phyloP scores from a whole-genome alignment of 176 grass and related monocot genomes.

The Bothriochloa decipiens region DNA sequence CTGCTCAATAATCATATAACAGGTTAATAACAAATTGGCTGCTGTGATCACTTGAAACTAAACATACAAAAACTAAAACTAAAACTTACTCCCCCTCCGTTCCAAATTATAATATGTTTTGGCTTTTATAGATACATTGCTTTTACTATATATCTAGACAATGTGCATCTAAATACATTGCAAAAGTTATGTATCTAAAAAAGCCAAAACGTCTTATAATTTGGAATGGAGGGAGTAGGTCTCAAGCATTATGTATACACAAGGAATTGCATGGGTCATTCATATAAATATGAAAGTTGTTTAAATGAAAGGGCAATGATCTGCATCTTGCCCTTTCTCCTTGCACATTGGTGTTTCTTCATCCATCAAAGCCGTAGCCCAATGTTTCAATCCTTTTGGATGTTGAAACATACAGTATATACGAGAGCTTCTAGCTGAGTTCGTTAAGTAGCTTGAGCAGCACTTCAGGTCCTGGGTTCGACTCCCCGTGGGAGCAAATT shows the following conservation, averaged over 20 bases:
- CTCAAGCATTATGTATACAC: slow-evolving; percentile 7
- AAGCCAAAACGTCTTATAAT: not conserved
- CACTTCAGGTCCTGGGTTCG: not conserved
- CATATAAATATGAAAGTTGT: slow-evolving; percentile 17
- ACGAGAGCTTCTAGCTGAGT: not conserved
- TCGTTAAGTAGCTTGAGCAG: not conserved
- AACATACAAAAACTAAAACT: not conserved
- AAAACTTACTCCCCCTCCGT: not conserved
- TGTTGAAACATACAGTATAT: not conserved
- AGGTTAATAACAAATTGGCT: not conserved
- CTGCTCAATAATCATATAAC: slow-evolving; percentile 45
- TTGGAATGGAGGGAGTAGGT: not conserved
- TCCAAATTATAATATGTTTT: not conserved
- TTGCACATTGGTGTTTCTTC: not conserved
- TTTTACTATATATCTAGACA: not conserved
- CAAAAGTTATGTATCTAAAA: not conserved
- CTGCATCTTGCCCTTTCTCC: slow-evolving; percentile 12
- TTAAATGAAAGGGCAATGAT: not conserved
- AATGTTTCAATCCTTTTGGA: not conserved
- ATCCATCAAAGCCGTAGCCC: slow-evolving; percentile 16
- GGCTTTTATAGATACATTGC: not conserved
- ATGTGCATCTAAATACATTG: not conserved
- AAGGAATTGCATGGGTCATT: not conserved
- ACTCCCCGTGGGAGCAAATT: not conserved
- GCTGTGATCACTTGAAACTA: slow-evolving; percentile 11